Base-by-base conservation (phyloP, 1,139 yeast genomes). In the Pichia sp. region DNA sequence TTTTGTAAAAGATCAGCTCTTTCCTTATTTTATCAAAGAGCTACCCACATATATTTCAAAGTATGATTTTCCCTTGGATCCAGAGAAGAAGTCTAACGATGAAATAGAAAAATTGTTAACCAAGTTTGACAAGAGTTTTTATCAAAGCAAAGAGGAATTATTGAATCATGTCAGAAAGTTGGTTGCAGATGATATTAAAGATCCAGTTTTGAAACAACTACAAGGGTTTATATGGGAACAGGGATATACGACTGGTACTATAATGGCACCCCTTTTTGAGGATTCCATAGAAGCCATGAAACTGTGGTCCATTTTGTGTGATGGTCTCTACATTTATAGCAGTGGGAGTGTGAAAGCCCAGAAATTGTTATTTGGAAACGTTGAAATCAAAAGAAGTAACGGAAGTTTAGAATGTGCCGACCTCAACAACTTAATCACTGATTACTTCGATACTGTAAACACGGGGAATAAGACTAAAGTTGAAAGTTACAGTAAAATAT, bases 311-410 rank as follows among this genome's bases (percentile, higher is more conserved):
- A 40, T 30, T 8, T 32, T 56, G 19, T 51, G 52, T 5, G 63
- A 64, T 1, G 56, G 58, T 4, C 74, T 89, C 0, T 88, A 78
- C 66, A 90, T 92, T 19, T 92, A 92, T 70, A 90, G 97, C 0
- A 87, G 96, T 15, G 98, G 98, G 0, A 85, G 95, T 52, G 82
- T 92, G 38, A 79, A 82, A 55, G 97, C 97, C 0, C 98, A 92
- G 64, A 84, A 84, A 59, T 72, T 90, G 57, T 73, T 92, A 56
- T 89, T 92, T 66, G 77, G 76, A 0, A 80, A 88, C 66, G 92
- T 87, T 5, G 70, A 72, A 48, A 23, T 42, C 8, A 40, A 46
- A 3, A 49, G 71, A 19, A 49, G 51, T 1, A 52, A 56, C 8
- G 57, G 57, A 41, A 56, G 53, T 3, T 59, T 66, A 11, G 64